phyloP scores from a whole-genome alignment of 2,329 filamentous ascomycete species.

The Lecanoromycetidae sp. region DNA sequence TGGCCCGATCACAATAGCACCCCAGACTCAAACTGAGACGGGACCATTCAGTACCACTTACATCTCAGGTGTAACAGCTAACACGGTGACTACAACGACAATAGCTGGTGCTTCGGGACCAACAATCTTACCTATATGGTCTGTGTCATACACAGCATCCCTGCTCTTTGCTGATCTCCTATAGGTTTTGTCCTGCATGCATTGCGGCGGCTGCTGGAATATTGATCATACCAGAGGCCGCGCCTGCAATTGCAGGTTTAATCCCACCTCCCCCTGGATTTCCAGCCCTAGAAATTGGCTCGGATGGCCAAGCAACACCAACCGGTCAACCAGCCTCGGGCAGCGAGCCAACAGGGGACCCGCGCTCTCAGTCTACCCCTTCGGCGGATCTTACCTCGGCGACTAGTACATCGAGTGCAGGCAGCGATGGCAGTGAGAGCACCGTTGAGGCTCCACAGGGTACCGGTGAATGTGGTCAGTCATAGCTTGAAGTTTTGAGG shows the following conservation, averaged over 20 bases:
- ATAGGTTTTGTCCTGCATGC: slow-evolving; percentile 4
- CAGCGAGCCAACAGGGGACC: background rate
- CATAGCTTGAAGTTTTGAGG: background rate
- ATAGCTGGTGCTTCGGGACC: background rate
- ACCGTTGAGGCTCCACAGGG: background rate
- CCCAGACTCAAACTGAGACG: background rate
- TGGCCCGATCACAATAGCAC: background rate
- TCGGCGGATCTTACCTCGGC: background rate
- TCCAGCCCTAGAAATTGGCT: background rate
- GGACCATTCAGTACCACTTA: background rate
- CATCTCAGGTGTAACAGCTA: background rate
- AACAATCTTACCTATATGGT: slow-evolving; percentile 5
- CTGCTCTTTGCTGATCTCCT: background rate
- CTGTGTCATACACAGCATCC: background rate
- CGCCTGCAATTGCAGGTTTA: background rate
- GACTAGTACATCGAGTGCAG: background rate
- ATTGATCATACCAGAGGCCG: background rate
- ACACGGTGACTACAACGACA: background rate
- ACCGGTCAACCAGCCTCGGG: background rate
- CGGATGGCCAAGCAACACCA: background rate
- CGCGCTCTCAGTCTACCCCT: background rate
- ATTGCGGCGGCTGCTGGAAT: slow-evolving; percentile 1
- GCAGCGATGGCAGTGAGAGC: background rate
- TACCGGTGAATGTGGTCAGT: background rate
- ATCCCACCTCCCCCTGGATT: slow-evolving; percentile 2